Evolutionary conservation across 805 yeast species (phyloP).

Genomic region (Metschnikowia vanudenii): DNA sequence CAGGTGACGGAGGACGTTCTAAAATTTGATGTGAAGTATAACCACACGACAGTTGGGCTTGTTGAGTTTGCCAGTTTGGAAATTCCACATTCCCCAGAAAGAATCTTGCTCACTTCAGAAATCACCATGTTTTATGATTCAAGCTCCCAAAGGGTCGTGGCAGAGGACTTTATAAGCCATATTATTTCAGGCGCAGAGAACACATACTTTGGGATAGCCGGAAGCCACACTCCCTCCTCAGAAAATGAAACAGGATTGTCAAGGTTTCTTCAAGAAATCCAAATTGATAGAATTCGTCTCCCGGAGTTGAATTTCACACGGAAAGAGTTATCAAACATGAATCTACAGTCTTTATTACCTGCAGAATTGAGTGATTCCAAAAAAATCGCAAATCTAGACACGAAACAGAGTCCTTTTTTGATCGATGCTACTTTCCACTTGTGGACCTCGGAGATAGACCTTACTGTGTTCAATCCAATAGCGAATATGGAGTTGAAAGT

Average conservation of each 20-base stretch:
- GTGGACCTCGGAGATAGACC: conserved; percentile 52
- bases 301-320: conserved; percentile 6
- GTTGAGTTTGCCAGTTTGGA: conserved; percentile 24
- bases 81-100: conserved; percentile 17
- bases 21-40: conserved; percentile 28
- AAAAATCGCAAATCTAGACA: too few species aligned
- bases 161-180: conserved; percentile 23
- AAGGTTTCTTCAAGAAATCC: conserved; percentile 3
- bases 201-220: conserved; percentile 6
- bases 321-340: conserved; percentile 1
- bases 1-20: conserved; percentile 24
- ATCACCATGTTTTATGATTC: conserved; percentile 18
- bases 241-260: conserved; percentile 3
- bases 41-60: conserved; percentile 35
- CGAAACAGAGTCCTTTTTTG: conserved; percentile 39
- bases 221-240: neutral
- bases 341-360: neutral
- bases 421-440: conserved; percentile 53
- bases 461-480: conserved; percentile 55
- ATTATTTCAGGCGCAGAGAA: conserved; percentile 20
- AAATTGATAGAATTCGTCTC: conserved; percentile 23
- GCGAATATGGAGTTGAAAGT: conserved; percentile 44
- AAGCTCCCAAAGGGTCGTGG: conserved; percentile 5
- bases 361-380: neutral
- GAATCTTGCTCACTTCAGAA: conserved; percentile 21